phyloP scores from a whole-genome alignment of 441 rosid genomes.

The Kokia cookei region DNA sequence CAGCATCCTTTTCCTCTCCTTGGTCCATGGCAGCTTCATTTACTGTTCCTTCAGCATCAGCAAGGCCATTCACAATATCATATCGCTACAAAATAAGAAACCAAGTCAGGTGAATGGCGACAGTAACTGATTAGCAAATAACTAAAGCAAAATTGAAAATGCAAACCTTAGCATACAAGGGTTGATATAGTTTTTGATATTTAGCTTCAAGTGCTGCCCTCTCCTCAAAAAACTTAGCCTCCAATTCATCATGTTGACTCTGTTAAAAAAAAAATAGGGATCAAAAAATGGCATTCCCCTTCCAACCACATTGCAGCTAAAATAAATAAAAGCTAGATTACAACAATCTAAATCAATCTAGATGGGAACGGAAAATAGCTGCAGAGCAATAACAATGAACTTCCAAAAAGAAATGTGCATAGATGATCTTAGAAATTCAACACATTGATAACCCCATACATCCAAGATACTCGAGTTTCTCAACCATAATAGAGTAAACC shows the following conservation, averaged over 20 bases:
- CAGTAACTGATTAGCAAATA: background rate
- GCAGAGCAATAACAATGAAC: background rate
- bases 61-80: background rate
- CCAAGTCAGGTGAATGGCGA: background rate
- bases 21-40: background rate
- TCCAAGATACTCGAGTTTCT: background rate
- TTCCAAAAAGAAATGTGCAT: background rate
- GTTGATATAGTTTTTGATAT: slow-evolving; percentile 76
- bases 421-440: background rate
- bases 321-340: background rate
- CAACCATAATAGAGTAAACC: background rate
- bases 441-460: background rate
- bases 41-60: background rate
- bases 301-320: background rate
- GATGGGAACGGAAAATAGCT: background rate
- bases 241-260: slow-evolving; percentile 78
- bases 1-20: background rate
- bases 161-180: slow-evolving; percentile 67
- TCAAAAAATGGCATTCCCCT: background rate
- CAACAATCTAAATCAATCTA: background rate
- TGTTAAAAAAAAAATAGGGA: slow-evolving; percentile 20
- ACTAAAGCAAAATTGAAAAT: background rate
- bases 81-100: background rate
- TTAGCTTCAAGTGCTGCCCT: slow-evolving; percentile 85
- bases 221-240: slow-evolving; percentile 88